Evolutionary conservation across 768 basidiomycete genomes (phyloP), one percentile per base, ranked within the genome.

Genomic region (Tricholoma flavovirens): DNA sequence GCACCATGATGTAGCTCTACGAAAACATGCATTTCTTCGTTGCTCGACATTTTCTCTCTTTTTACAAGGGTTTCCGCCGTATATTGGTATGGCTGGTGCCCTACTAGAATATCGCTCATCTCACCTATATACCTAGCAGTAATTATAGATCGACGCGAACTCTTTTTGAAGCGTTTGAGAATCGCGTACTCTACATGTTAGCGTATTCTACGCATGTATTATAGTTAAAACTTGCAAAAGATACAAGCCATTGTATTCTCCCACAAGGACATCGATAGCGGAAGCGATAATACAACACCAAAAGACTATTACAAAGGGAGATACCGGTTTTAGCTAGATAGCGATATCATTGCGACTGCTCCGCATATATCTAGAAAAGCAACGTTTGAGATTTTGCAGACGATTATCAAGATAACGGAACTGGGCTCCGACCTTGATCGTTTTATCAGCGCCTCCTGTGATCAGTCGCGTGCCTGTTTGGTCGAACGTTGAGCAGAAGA

Each of bases 401-500:
- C 48, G 59, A 46, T 51, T n/a, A 46, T 52, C 43, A 15, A 22
- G 33, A 55, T 55, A 56, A 15, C 33, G 9, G 42, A 19, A 38
- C 50, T 53, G 51, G 52, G 9, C 56, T 21, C 80, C 49, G 29
- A 90, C 90, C 83, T 99, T 98, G 76, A 98, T 96, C 9, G 96
- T 98, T 80, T 98, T 99, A 76, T 98, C 97, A 10, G 97, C 97
- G 4, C 95, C 90, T 35, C 97, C 97, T 14, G 95, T 97, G 62
- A 95, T 93, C 56, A 99, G 69, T 56, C 96, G 79, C 32, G 95
- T 94, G 2, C 97, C 97, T 1, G 96, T 98, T 69, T 86, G 79
- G 70, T 98, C 97, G 72, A 98, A 99, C 14, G 93, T 95, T 14
- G 94, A 97, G 67, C 92, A 96, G 77, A 97, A 98, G 10, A 97